These are phyloP conservation scores for Dryadomyces quercivorus DNA, from an alignment of 2,329 filamentous ascomycete genomes.

Conservation along the genomic window DNA sequence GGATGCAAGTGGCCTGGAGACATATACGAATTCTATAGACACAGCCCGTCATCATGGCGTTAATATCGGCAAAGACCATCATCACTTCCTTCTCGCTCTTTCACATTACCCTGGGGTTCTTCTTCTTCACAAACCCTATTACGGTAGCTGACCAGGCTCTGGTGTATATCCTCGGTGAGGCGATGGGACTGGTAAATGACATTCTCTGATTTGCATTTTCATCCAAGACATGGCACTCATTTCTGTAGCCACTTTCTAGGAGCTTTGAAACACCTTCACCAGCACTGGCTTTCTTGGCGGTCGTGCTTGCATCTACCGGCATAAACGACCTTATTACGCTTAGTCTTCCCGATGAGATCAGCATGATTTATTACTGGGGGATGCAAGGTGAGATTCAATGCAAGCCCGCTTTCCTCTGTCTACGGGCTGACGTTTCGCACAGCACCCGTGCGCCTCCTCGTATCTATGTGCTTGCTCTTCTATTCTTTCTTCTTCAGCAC, in stretches of 20 bases:
- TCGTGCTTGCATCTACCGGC: slow-evolving; percentile 50
- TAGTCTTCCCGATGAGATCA: slow-evolving; percentile 55
- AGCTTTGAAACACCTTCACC: slow-evolving; percentile 58
- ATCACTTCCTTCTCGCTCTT: slow-evolving; percentile 73
- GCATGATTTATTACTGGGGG: slow-evolving; percentile 51
- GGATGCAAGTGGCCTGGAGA: no score
- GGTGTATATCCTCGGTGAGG: slow-evolving; percentile 70
- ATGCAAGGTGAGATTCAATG: slow-evolving; percentile 41
- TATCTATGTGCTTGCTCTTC: slow-evolving; percentile 48
- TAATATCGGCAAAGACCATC: slow-evolving; percentile 70
- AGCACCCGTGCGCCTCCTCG: slow-evolving; percentile 52
- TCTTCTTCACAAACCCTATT: slow-evolving; percentile 64
- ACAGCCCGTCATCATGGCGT: slow-evolving; percentile 46
- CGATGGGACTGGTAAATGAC: slow-evolving; percentile 61
- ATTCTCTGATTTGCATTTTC: neutral
- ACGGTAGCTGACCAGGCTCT: slow-evolving; percentile 67
- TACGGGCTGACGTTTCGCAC: slow-evolving; percentile 9
- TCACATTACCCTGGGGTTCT: slow-evolving; percentile 72
- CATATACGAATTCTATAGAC: no score
- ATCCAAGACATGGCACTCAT: neutral
- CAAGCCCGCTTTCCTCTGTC: neutral
- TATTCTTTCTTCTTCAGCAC: slow-evolving; percentile 53
- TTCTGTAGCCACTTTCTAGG: slow-evolving; percentile 47
- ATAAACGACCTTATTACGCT: slow-evolving; percentile 54
- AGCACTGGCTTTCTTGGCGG: slow-evolving; percentile 61